phyloP scores from a whole-genome alignment of 495 filamentous ascomycete species.

The Neurospora sp. region DNA sequence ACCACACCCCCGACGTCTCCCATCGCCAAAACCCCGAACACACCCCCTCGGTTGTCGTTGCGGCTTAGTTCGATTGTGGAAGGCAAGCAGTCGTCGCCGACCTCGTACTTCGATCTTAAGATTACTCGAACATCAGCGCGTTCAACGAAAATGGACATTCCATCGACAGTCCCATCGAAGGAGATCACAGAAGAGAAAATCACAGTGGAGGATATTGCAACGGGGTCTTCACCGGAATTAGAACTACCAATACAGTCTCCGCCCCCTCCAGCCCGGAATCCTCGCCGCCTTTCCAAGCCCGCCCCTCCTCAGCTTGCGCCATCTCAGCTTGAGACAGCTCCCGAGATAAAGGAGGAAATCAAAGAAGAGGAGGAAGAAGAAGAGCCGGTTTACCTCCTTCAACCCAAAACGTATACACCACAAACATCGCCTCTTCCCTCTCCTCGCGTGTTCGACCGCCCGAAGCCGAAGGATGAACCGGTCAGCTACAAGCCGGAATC shows the following conservation, averaged over 20 bases:
- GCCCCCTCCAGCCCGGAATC: conserved; percentile 19
- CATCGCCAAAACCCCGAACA: conserved; percentile 11
- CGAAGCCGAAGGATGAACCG: not conserved
- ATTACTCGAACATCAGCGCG: not conserved
- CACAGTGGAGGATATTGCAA: not conserved
- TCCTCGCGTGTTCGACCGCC: conserved; percentile 20
- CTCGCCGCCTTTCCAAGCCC: conserved; percentile 17
- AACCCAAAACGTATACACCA: conserved; percentile 45
- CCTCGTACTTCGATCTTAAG: conserved; percentile 11
- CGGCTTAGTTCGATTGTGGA: conserved; percentile 18
- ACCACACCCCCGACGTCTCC: conserved; percentile 17
- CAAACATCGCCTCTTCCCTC: conserved; percentile 38
- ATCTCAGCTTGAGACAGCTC: conserved; percentile 5
- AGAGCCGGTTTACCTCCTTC: conserved; percentile 34
- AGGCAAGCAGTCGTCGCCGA: not conserved
- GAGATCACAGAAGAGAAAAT: not conserved
- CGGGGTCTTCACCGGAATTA: not conserved
- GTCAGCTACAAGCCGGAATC: not conserved
- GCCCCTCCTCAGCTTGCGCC: conserved; percentile 8
- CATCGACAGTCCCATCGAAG: not conserved
- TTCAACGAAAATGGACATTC: not conserved
- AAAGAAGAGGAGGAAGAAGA: conserved; percentile 15
- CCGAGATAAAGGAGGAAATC: conserved; percentile 1
- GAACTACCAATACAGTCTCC: conserved; percentile 1
- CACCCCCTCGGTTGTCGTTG: conserved; percentile 23